Conservation (phyloP, 2,329 filamentous ascomycete species). For the Fusarium dlaminii region DNA sequence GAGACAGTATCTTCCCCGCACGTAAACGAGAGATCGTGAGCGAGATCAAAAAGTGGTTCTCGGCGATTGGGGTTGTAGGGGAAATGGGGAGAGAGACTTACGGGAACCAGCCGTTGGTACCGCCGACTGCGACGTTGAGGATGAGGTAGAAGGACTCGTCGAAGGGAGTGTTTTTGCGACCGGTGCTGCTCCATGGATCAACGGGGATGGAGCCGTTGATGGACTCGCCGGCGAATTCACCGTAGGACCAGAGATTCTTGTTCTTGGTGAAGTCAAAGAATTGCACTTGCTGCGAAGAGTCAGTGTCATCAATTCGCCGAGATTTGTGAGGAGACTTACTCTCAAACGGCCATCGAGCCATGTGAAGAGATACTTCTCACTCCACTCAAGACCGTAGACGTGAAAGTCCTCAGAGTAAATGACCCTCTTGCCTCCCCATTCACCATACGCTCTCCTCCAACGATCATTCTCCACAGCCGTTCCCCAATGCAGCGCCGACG, state of each 20-base stretch:
- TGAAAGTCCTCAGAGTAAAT: conserved; percentile 55
- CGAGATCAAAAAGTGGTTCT: background rate
- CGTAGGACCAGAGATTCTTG: conserved; percentile 45
- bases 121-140: conserved; percentile 60
- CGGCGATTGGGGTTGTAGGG: background rate
- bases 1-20: background rate
- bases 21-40: background rate
- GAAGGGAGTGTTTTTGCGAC: conserved; percentile 56
- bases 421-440: conserved; percentile 44
- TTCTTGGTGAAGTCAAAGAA: conserved; percentile 48
- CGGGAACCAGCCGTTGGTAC: conserved; percentile 58
- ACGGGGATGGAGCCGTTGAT: conserved; percentile 53
- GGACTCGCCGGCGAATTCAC: conserved; percentile 51
- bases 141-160: conserved; percentile 61
- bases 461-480: conserved; percentile 41
- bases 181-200: conserved; percentile 55
- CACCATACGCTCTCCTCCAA: conserved; percentile 46
- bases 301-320: background rate
- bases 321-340: conserved; percentile 30
- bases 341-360: conserved; percentile 57
- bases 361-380: conserved; percentile 60
- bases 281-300: conserved; percentile 29
- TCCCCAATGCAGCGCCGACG: conserved; percentile 58
- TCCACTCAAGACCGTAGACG: conserved; percentile 63
- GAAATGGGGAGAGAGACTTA: conserved; percentile 34